Conservation (phyloP, 1,139 yeast species). For the Entelexis sorbosivorans region DNA sequence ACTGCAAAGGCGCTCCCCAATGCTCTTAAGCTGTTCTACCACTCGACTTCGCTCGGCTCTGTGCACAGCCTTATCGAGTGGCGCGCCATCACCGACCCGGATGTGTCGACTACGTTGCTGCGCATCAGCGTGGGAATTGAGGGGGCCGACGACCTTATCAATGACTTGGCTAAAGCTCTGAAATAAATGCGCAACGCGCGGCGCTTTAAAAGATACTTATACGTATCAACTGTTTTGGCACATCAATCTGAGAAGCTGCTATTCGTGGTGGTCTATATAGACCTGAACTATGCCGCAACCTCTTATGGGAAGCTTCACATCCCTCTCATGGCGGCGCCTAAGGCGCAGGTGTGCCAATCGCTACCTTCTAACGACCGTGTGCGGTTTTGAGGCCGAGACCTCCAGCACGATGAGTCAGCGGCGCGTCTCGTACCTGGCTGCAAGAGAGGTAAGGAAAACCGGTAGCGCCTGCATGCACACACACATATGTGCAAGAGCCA, state of each 20-base stretch:
- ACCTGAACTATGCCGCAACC: no score
- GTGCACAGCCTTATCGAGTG: conserved; percentile 84
- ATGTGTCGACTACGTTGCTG: conserved; percentile 45
- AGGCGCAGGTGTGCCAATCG: no score
- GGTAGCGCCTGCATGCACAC: background rate
- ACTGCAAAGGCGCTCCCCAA: conserved; percentile 58
- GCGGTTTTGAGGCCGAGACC: background rate
- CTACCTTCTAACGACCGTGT: no score
- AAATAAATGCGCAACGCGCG: background rate
- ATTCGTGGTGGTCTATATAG: no score
- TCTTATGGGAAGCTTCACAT: no score
- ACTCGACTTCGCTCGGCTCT: conserved; percentile 92
- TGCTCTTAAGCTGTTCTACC: conserved; percentile 59
- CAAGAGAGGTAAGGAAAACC: no score
- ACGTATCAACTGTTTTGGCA: background rate
- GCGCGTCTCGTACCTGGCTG: background rate
- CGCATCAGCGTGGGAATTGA: conserved; percentile 77
- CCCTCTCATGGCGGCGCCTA: no score
- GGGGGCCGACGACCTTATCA: conserved; percentile 57
- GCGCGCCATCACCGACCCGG: conserved; percentile 65
- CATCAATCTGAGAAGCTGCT: no score
- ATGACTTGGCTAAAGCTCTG: conserved; percentile 46
- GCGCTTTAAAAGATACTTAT: background rate
- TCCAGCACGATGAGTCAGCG: background rate
- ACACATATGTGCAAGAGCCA: background rate